Evolutionary conservation across 192 early-diverging fungal species (phyloP).

Genomic region (Piromyces finnis): DNA sequence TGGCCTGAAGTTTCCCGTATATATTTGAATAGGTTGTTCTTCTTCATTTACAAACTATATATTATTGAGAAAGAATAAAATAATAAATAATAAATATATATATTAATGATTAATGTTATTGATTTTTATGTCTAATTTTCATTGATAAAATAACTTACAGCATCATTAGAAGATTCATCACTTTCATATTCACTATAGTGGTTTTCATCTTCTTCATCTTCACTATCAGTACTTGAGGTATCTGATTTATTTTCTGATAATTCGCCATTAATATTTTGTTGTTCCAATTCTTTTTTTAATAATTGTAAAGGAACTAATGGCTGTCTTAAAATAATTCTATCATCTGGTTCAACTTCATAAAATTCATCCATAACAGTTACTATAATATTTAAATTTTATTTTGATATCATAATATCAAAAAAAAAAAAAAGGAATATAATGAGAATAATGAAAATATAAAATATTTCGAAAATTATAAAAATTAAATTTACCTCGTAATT

Average conservation of each 20-base stretch:
- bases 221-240: not conserved
- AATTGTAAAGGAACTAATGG: not conserved
- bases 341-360: constrained; percentile 1
- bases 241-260: not conserved
- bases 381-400: not conserved
- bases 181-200: not conserved
- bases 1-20: constrained; percentile 21
- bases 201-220: not conserved
- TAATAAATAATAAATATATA: no score
- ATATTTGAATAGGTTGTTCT: not conserved
- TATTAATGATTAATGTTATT: no score
- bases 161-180: not conserved
- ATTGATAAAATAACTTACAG: no score
- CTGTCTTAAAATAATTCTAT: not conserved
- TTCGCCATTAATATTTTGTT: not conserved
- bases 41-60: constrained; percentile 1
- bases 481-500: not conserved
- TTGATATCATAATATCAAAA: no score
- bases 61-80: no score
- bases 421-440: no score
- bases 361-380: constrained; percentile 2
- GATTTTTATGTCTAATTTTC: no score
- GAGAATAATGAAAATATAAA: no score
- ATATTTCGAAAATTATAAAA: no score
- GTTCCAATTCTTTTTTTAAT: not conserved